phyloP scores from a whole-genome alignment of 306 rosid genomes.

The Cucumis hystrix region DNA sequence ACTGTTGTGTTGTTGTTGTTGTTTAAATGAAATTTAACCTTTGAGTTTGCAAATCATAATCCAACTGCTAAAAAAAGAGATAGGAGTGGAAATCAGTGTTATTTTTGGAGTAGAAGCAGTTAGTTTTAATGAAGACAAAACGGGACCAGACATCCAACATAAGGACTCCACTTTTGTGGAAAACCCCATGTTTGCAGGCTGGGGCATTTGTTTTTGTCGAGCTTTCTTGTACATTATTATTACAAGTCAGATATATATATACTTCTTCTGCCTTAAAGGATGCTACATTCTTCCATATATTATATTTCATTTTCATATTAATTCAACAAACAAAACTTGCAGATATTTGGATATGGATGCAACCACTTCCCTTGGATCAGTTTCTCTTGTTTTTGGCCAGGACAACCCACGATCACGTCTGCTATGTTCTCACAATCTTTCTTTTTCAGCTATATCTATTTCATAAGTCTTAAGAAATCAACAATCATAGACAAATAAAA shows the following conservation, averaged over 20 bases:
- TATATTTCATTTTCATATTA: neutral
- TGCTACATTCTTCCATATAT: neutral
- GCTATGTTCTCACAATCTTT: too few relatives aligned
- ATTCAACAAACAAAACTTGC: neutral
- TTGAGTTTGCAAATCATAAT: neutral
- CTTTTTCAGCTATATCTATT: too few relatives aligned
- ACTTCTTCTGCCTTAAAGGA: neutral
- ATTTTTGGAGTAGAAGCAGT: slow-evolving; percentile 1
- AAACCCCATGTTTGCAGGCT: neutral
- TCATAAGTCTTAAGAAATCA: too few relatives aligned
- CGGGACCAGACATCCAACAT: neutral
- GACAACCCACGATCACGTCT: too few relatives aligned
- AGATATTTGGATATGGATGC: neutral
- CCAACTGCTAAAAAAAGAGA: neutral
- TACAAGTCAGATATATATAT: neutral
- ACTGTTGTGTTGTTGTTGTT: neutral
- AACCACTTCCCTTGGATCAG: neutral
- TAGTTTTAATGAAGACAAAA: slow-evolving; percentile 6
- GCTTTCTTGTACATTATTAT: neutral
- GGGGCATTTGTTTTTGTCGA: neutral
- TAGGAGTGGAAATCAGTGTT: neutral
- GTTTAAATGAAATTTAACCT: neutral
- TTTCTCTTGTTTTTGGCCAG: neutral
- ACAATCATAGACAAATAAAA: too few relatives aligned
- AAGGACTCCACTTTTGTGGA: neutral